Base-by-base conservation (phyloP, 2,329 filamentous ascomycete genomes). In the Apiospora arundinis region DNA sequence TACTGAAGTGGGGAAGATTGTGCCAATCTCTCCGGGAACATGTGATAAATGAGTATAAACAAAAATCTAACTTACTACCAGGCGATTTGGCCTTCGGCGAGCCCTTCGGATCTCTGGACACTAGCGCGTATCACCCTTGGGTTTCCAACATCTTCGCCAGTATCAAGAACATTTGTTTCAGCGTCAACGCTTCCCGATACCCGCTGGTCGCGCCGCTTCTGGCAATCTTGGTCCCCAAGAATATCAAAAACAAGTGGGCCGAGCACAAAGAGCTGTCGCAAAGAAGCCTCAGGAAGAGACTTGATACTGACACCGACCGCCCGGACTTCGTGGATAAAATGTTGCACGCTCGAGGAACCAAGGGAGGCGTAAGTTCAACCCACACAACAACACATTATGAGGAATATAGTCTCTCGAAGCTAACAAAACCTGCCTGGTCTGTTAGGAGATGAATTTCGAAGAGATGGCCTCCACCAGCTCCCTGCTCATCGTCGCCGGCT, bases 401-500 rank as follows among this genome's bases (percentile, higher is more conserved):
- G 9, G 14, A 45, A 45, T 14, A 8, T 5, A n/a, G 12, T 1
- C 12, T 18, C 42, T 14, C 12, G 4, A 16, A 4, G 42, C 42
- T 37, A 28, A 18, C 18, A 18, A n/a, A n/a, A n/a, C 5, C 18
- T 42, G 7, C 46, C 6, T 48, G 18, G 21, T 40, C 52, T 7
- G n/a, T 16, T 40, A 49, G 65, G 67, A 74, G 16, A 71, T 79
- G 42, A 73, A 67, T 37, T 63, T 77, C 14, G 74, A 75, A 12
- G 70, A 78, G 32, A 71, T 80, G 0, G 71, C 70, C 3, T 69
- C 67, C 32, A 78, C 79, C 69, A 73, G 76, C 7, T 73, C 69
- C 32, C 74, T 80, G 11, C 74, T 83, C 3, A 78, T 88, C 44
- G 77, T 82, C 14, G 84, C 83, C 16, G 84, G 85, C 4, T 82